Conservation (phyloP, 1,284 basidiomycete genomes). For the Boletus sp. region DNA sequence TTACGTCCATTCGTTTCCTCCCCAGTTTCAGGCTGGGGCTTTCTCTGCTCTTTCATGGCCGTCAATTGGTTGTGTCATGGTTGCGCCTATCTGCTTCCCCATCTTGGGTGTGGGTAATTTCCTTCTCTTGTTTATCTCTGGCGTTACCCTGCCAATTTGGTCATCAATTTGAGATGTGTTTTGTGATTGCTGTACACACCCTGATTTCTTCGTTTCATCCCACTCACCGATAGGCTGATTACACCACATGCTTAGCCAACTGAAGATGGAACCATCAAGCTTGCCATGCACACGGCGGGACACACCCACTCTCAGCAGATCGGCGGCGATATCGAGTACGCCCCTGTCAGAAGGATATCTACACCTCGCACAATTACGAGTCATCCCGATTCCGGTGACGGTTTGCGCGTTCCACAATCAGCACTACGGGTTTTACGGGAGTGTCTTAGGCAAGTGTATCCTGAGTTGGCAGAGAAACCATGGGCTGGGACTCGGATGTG, state of each 20-base stretch:
- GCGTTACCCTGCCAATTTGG: not conserved
- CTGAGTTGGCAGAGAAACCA: constrained; percentile 64
- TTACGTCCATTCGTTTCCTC: too few relatives aligned
- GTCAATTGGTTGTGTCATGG: not conserved
- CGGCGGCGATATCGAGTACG: not conserved
- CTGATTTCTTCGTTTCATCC: not conserved
- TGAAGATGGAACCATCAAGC: constrained; percentile 63
- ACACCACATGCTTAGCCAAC: constrained; percentile 55
- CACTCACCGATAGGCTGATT: too few relatives aligned
- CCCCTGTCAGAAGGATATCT: constrained; percentile 42
- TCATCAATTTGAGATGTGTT: too few relatives aligned
- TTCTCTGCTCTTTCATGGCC: too few relatives aligned
- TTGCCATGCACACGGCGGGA: constrained; percentile 68
- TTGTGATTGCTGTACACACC: not conserved
- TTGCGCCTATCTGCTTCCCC: not conserved
- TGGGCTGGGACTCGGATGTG: constrained; percentile 73
- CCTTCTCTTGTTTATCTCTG: not conserved
- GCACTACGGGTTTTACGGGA: constrained; percentile 49
- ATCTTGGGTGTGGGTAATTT: not conserved
- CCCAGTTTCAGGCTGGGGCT: too few relatives aligned
- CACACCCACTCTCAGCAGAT: constrained; percentile 42
- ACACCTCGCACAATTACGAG: constrained; percentile 61
- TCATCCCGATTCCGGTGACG: constrained; percentile 44
- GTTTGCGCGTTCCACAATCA: constrained; percentile 59
- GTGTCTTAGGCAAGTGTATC: constrained; percentile 59